phyloP scores from a whole-genome alignment of 805 yeast species.

The Ogataea nakhonphanomensis region DNA sequence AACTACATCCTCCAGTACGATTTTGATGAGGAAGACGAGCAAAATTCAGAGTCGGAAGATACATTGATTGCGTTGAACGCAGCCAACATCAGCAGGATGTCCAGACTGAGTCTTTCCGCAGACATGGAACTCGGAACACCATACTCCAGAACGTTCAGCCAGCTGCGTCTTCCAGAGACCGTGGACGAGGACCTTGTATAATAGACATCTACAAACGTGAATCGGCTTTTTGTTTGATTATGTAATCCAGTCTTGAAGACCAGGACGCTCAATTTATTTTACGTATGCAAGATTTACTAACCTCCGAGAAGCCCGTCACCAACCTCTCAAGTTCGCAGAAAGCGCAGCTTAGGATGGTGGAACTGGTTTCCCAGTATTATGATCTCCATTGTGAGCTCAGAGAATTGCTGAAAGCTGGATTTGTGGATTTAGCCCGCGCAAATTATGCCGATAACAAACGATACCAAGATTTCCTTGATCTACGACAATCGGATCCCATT shows the following conservation, averaged over 20 bases:
- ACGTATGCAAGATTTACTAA: not conserved
- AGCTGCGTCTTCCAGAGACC: slow-evolving; percentile 11
- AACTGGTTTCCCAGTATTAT: slow-evolving; percentile 36
- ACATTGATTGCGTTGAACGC: slow-evolving; percentile 26
- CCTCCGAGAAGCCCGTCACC: not conserved
- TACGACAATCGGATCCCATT: slow-evolving; percentile 16
- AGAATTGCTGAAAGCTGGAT: slow-evolving; percentile 32
- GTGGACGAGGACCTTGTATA: slow-evolving; percentile 10
- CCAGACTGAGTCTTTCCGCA: slow-evolving; percentile 24
- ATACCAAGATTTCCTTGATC: slow-evolving; percentile 19
- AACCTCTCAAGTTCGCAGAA: slow-evolving; percentile 3
- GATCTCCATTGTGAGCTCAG: slow-evolving; percentile 20
- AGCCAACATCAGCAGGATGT: slow-evolving; percentile 25
- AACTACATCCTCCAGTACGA: slow-evolving; percentile 2
- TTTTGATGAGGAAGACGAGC: slow-evolving; percentile 15
- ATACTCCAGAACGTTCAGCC: slow-evolving; percentile 13
- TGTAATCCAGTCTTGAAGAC: too few relatives aligned
- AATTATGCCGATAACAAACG: slow-evolving; percentile 32
- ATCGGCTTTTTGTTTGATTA: too few relatives aligned
- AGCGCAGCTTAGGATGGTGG: slow-evolving; percentile 26
- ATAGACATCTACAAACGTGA: not conserved
- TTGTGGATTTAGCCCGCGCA: slow-evolving; percentile 40
- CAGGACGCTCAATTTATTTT: slow-evolving; percentile 1
- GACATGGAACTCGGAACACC: slow-evolving; percentile 14
- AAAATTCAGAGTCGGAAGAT: slow-evolving; percentile 17